Percentiles rank a stretch among this genome's conserved stretches.
These are phyloP conservation scores for Hyphopichia burtonii DNA, from an alignment of 1,139 yeast species.

Conservation along the genomic window DNA sequence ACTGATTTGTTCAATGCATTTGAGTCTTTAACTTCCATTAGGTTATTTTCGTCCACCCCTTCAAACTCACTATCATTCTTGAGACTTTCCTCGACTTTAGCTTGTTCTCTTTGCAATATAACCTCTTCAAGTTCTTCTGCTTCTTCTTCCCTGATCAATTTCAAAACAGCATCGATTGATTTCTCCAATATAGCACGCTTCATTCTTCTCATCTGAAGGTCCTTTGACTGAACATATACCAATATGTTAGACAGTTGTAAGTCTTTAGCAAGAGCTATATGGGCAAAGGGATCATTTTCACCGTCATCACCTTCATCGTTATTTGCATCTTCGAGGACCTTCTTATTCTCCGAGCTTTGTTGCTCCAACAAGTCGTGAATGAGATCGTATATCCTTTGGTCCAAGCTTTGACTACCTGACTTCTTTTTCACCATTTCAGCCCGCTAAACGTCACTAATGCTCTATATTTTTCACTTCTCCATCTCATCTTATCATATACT, in stretches of 20 bases:
- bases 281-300: slow-evolving; percentile 30
- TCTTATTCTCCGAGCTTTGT: slow-evolving; percentile 45
- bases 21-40: slow-evolving; percentile 60
- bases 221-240: slow-evolving; percentile 57
- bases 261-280: slow-evolving; percentile 61
- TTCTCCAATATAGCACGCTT: slow-evolving; percentile 58
- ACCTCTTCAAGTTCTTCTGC: slow-evolving; percentile 35
- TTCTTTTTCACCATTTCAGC: slow-evolving; percentile 15
- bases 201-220: slow-evolving; percentile 63
- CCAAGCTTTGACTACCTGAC: slow-evolving; percentile 35
- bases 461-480: not conserved
- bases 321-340: slow-evolving; percentile 11
- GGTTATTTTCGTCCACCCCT: slow-evolving; percentile 39
- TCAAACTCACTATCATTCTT: slow-evolving; percentile 40
- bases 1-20: slow-evolving; percentile 77
- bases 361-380: slow-evolving; percentile 53
- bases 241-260: slow-evolving; percentile 50
- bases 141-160: slow-evolving; percentile 46
- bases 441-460: not conserved
- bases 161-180: slow-evolving; percentile 54
- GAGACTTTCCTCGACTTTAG: slow-evolving; percentile 24
- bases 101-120: slow-evolving; percentile 27
- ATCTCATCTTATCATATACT: not conserved
- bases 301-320: slow-evolving; percentile 13
- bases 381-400: slow-evolving; percentile 49